Percentiles rank a stretch among this genome's conserved stretches.
These are phyloP conservation scores for Podila minutissima DNA, from an alignment of 192 early-diverging fungal genomes.

Conservation along the genomic window DNA sequence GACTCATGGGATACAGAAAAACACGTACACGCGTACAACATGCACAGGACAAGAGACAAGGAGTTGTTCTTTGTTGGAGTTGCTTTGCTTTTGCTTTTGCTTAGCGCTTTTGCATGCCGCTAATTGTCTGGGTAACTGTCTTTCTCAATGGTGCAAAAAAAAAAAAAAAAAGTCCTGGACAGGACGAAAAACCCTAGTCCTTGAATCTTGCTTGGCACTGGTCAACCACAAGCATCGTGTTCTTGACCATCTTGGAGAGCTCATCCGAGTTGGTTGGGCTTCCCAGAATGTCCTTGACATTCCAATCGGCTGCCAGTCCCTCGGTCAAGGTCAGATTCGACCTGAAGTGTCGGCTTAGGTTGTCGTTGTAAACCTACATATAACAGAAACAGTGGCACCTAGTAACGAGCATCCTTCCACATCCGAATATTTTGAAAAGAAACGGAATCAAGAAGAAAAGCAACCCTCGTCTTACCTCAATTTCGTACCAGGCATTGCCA, in stretches of 20 bases:
- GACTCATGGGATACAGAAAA: no score
- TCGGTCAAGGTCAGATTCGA: conserved; percentile 25
- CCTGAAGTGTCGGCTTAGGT: background rate
- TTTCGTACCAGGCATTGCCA: conserved; percentile 37
- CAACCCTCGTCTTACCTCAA: conserved; percentile 30
- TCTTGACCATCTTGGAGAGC: conserved; percentile 16
- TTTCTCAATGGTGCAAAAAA: no score
- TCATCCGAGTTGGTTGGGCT: conserved; percentile 6
- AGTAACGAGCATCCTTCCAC: background rate
- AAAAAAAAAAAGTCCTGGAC: no score
- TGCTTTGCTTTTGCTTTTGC: no score
- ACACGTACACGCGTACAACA: no score
- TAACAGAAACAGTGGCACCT: background rate
- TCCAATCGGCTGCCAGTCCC: conserved; percentile 33
- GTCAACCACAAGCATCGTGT: conserved; percentile 26
- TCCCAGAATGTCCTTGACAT: conserved; percentile 20
- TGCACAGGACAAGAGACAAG: no score
- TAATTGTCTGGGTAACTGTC: no score
- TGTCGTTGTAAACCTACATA: conserved; percentile 19
- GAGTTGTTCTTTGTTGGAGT: no score
- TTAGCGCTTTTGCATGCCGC: no score
- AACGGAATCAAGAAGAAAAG: background rate
- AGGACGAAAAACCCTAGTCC: background rate
- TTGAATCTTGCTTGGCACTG: conserved; percentile 19
- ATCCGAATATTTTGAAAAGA: background rate